Base-by-base conservation (phyloP, 345 rosid genomes). In the Pistacia vera region DNA sequence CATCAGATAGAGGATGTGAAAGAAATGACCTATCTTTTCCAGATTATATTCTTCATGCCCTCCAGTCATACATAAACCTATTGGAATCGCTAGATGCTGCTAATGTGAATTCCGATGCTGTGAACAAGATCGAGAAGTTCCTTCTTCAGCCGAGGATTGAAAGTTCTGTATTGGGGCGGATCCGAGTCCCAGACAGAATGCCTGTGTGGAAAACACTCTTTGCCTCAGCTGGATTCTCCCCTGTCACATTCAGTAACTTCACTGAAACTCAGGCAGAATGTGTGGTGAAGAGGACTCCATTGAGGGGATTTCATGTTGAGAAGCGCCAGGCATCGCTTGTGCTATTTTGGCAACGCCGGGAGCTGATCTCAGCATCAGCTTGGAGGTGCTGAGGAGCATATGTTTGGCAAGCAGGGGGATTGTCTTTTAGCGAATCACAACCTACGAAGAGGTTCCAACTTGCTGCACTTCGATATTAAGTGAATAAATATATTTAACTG, bases 191-290 rank as follows among this genome's bases (percentile, higher is more conserved):
- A 1, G 89, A 83, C 5, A 83, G 81, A 61, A 80, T 83, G 84
- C 90, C 90, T 11, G 71, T 72, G 58, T 87, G 90, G 90, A 87
- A 77, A 73, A 80, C 88, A 17, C 80, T 87, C 11, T 82, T 83
- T 64, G 74, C 87, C 38, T 82, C 87, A 3, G 80, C 85, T 11
- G 90, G 90, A 38, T 84, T 87, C 55, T 65, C 81, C 20, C 85
- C 87, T 8, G 72, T 82, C 36, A 68, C 78, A 14, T 85, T 87
- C 68, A 87, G 90, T 72, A 85, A 82, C 77, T 85, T 85, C 73
- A 68, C 90, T 0, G 90, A 87, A 77, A 81, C 83, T 75, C 90
- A 87, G 73, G 90, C 90, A 10, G 90, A 87, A 49, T 85, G 82
- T 63, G 73, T 87, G 77, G 78, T 85, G 61, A 85, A 85, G 80